Base-by-base conservation (phyloP, 1,284 basidiomycete species). In the Inonotus obliquus region DNA sequence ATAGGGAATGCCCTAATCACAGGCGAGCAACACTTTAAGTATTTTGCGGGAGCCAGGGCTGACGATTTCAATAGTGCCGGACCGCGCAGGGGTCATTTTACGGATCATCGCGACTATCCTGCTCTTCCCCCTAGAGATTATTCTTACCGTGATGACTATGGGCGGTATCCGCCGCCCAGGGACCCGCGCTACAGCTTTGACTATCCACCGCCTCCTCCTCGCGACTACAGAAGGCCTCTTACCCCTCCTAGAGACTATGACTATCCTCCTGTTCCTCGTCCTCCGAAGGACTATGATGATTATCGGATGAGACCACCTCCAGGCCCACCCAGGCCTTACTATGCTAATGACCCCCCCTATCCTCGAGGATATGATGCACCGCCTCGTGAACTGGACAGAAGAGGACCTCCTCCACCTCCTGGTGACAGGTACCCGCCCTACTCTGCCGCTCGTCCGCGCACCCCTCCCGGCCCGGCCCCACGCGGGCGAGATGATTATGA, bases 1-100 rank as follows among this genome's bases (percentile, higher is more conserved):
- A n/a, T 66, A 92, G 90, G 70, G 91, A 92, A 72, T 92, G 90
- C 66, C 86, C 87, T 19, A 85, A 83, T 68, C 79, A 81, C 76
- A 49, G 74, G 75, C 54, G 66, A 68, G 75, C 77, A 61, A 64
- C 74, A 67, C 44, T 47, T 44, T 25, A 5, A 32, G 54, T 29
- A 47, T 58, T 37, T 29, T 62, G 21, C 21, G 23, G 11, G n/a
- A 38, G 7, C 29, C 45, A 11, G 7, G n/a, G 6, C 41, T 47
- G 54, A 38, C 23, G 44, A 60, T 35, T 47, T 55, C 48, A 66
- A 70, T 59, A 59, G 60, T 41, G 48, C 47, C 14, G 61, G 60
- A 25, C 65, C 63, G 25, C 56, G 57, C n/a, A 55, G 64, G 41
- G 44, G 55, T 56, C 39, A 51, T 63, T 82, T 88, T 67, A 80